Evolutionary conservation across 495 filamentous ascomycete genomes (phyloP), one percentile per base, ranked within the genome.

Genomic region (Penicillium mononematosum): DNA sequence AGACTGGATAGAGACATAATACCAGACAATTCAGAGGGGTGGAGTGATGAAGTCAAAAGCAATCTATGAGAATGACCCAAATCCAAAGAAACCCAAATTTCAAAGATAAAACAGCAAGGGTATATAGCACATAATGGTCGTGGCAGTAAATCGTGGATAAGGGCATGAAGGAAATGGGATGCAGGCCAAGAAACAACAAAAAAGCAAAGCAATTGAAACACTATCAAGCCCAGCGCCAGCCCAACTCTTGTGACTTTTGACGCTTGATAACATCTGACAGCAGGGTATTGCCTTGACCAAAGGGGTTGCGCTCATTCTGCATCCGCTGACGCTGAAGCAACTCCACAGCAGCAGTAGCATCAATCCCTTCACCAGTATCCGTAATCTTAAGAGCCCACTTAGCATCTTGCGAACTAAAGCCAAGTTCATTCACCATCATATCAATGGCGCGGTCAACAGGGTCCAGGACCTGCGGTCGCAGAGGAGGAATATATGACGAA

Each of bases 311-410:
- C 31, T 62, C 56, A 8, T 57, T 56, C 19, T 68, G 75, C 51
- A 75, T 73, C n/a, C 72, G 63, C 45, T 81, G 73, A 20, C 70
- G 60, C 5, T 75, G 61, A n/a, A 83, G 70, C 31, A 79, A 58
- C 19, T 70, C 62, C 10, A 80, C 65, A 0, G 80, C 80, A 8
- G 70, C 73, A 29, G 74, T 61, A n/a, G 71, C 70, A 45, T 81
- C 73, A 20, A 83, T 74, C 2, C 74, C 74, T 29, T 83, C 79
- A 17, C 80, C 80, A 1, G 68, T 79, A 55, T 83, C 80, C 0
- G 78, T 81, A 50, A 80, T 74, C 31, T 80, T 80, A 10, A 83
- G 62, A 10, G 80, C 80, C 72, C 77, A 80, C 54, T 78, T 80
- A 4, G 75, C 78, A 42, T 81, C 78, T 29, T 75, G 66, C 42